Conservation (phyloP, 257 asterid genomes). For the Primulina tabacum region DNA sequence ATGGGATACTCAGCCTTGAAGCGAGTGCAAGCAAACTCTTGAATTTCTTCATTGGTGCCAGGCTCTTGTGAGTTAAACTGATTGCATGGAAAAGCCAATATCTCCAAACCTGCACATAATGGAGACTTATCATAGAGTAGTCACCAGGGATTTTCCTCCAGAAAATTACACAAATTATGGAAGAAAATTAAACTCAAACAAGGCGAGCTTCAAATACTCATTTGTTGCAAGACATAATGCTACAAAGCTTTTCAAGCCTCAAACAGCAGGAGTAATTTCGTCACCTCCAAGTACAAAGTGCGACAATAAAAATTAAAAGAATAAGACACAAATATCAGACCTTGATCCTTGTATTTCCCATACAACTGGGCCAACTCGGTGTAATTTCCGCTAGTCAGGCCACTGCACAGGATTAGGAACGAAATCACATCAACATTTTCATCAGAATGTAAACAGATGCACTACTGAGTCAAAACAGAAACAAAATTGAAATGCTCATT, state of each 20-base stretch:
- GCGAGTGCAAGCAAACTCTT: constrained; percentile 77
- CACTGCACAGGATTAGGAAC: constrained; percentile 47
- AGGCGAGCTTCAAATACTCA: neutral
- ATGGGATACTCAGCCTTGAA: constrained; percentile 90
- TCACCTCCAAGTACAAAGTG: neutral
- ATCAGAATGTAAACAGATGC: neutral
- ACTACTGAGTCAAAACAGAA: too few species aligned
- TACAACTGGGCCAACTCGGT: constrained; percentile 65
- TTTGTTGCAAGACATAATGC: neutral
- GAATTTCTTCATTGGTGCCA: constrained; percentile 78
- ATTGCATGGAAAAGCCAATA: constrained; percentile 94
- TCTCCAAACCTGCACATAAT: constrained; percentile 62
- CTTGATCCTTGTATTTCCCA: constrained; percentile 78
- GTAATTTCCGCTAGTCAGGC: constrained; percentile 81
- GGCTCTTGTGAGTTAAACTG: constrained; percentile 95
- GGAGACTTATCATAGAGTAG: neutral
- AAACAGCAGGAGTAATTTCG: neutral
- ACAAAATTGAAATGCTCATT: neutral
- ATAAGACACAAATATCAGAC: constrained; percentile 32
- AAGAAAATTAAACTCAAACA: neutral
- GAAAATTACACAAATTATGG: neutral
- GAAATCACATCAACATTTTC: neutral
- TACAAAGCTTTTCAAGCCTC: neutral
- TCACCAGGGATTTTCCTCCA: neutral
- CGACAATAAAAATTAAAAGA: neutral